These are phyloP conservation scores for Aaosphaeria pasadenensis DNA, from an alignment of 2,329 filamentous ascomycete genomes.

Conservation along the genomic window DNA sequence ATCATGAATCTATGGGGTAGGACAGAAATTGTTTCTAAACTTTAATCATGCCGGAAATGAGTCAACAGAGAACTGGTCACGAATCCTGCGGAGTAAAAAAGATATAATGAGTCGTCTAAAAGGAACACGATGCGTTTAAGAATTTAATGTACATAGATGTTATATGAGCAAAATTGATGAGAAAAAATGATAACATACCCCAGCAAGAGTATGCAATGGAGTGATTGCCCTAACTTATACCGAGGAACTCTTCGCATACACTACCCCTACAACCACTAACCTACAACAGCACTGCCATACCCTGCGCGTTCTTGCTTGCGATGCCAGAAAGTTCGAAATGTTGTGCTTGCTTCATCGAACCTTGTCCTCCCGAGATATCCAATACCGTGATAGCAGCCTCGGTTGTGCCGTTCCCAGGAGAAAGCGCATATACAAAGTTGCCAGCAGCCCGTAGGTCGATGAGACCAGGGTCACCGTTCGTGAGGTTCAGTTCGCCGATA, in stretches of 20 bases:
- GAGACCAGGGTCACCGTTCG: slow-evolving; percentile 47
- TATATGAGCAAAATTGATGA: no score
- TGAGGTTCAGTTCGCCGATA: slow-evolving; percentile 39
- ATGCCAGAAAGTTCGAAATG: slow-evolving; percentile 30
- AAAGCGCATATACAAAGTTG: slow-evolving; percentile 56
- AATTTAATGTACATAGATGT: no score
- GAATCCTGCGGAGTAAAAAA: no score
- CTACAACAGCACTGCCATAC: slow-evolving; percentile 31
- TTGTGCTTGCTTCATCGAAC: slow-evolving; percentile 32
- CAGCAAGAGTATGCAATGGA: no score
- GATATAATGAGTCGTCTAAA: no score
- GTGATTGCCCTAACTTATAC: no score
- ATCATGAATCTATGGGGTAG: slow-evolving; percentile 35
- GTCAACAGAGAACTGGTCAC: no score
- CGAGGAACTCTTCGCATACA: no score
- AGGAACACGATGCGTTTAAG: no score
- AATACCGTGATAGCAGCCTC: slow-evolving; percentile 38
- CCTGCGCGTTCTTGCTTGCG: slow-evolving; percentile 30
- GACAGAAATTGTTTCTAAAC: not conserved
- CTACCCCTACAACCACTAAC: not conserved
- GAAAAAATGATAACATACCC: no score
- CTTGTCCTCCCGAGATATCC: slow-evolving; percentile 23
- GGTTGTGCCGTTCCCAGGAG: slow-evolving; percentile 49
- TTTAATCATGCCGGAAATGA: no score
- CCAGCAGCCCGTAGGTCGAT: slow-evolving; percentile 55